phyloP scores from a whole-genome alignment of 2,329 filamentous ascomycete species.

The Penicillium sp. region DNA sequence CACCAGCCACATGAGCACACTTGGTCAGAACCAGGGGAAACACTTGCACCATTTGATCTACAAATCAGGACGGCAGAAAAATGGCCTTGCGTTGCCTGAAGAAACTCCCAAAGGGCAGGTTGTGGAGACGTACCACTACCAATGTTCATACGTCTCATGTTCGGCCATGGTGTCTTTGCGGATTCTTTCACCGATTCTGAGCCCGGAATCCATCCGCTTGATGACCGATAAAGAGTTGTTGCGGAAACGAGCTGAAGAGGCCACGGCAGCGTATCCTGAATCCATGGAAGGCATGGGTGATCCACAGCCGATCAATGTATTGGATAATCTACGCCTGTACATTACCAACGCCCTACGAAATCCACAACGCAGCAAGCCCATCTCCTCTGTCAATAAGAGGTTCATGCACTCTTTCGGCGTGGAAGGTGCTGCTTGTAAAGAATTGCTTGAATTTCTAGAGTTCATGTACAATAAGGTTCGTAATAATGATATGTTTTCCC shows the following conservation, averaged over 20 bases:
- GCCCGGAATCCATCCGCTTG: constrained; percentile 47
- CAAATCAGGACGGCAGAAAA: constrained; percentile 34
- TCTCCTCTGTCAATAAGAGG: constrained; percentile 61
- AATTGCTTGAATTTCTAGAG: constrained; percentile 57
- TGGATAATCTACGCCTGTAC: constrained; percentile 59
- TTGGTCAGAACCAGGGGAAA: constrained; percentile 49
- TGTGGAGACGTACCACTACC: constrained; percentile 51
- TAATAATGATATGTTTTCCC: constrained; percentile 9
- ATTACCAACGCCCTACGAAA: constrained; percentile 57
- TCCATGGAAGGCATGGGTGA: constrained; percentile 53
- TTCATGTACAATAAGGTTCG: constrained; percentile 51
- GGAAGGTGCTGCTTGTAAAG: constrained; percentile 53
- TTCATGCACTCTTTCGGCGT: constrained; percentile 63
- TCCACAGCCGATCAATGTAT: constrained; percentile 54
- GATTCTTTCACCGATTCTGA: constrained; percentile 54
- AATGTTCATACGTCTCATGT: constrained; percentile 60
- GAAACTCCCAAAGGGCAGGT: constrained; percentile 35
- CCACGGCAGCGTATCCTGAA: constrained; percentile 51
- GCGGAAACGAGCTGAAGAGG: constrained; percentile 52
- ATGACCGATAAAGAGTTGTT: constrained; percentile 56
- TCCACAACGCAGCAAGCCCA: constrained; percentile 50
- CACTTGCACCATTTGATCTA: constrained; percentile 63
- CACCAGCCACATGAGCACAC: constrained; percentile 38
- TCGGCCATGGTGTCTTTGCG: constrained; percentile 53
- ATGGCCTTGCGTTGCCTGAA: constrained; percentile 17